Evolutionary conservation across 2,329 filamentous ascomycete species (phyloP).

Genomic region (Trichoderma breve): DNA sequence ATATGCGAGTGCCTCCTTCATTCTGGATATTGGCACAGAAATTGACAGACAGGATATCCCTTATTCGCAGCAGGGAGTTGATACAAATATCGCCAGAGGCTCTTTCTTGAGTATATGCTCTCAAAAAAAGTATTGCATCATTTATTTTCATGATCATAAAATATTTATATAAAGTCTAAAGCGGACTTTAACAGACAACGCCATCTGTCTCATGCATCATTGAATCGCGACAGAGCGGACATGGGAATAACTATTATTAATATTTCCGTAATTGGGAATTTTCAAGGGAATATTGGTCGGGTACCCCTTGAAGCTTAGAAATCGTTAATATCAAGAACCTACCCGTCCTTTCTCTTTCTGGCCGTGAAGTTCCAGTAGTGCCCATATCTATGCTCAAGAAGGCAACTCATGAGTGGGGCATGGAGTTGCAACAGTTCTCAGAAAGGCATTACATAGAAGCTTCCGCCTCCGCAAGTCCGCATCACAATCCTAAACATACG

Average conservation of each 20-base stretch:
- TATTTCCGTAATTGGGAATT: not conserved
- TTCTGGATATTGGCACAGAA: not conserved
- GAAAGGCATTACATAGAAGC: not conserved
- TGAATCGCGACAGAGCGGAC: not conserved
- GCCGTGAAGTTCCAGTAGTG: not conserved
- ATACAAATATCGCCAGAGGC: not conserved
- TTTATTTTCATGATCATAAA: not conserved
- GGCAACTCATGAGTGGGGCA: not conserved
- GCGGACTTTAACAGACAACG: not conserved
- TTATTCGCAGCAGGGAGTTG: not conserved
- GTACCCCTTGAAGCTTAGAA: not conserved
- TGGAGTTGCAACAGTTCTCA: not conserved
- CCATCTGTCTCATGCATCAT: not conserved
- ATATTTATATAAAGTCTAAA: not conserved
- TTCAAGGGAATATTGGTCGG: not conserved
- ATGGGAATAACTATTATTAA: not conserved
- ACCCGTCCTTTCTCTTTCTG: not conserved
- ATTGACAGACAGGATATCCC: not conserved
- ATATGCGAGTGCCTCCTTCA: slow-evolving; percentile 14
- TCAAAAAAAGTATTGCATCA: not conserved
- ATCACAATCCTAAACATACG: not conserved
- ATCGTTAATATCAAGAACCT: not conserved
- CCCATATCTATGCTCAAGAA: not conserved
- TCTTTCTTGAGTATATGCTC: not conserved
- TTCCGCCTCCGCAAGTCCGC: not conserved